Evolutionary conservation across 306 rosid species (phyloP).

Genomic region (Oemleria cerasiformis): DNA sequence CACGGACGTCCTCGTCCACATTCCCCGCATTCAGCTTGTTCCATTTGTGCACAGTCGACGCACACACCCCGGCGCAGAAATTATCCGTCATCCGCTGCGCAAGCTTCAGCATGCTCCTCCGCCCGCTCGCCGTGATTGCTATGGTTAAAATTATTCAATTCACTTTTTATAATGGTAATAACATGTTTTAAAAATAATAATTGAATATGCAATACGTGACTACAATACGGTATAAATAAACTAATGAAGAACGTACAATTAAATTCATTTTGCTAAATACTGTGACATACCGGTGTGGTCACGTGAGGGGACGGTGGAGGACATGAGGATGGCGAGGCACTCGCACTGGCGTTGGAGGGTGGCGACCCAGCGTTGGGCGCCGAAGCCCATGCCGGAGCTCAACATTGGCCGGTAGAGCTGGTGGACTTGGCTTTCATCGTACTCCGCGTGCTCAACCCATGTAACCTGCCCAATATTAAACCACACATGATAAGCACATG

Average conservation of each 20-base stretch:
- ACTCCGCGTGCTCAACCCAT: slow-evolving; percentile 96
- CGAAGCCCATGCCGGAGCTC: slow-evolving; percentile 88
- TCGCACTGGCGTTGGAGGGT: slow-evolving; percentile 89
- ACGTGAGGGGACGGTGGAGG: slow-evolving; percentile 54
- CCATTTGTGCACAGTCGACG: slow-evolving; percentile 92
- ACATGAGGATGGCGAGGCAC: slow-evolving; percentile 86
- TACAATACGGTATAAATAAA: no score
- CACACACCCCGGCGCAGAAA: slow-evolving; percentile 95
- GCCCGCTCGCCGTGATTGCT: slow-evolving; percentile 62
- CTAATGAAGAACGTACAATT: no score
- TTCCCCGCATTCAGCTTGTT: slow-evolving; percentile 71
- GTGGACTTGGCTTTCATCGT: slow-evolving; percentile 82
- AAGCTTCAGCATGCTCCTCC: slow-evolving; percentile 92
- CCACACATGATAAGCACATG: no score
- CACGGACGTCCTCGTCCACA: slow-evolving; percentile 82
- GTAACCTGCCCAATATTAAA: slow-evolving; percentile 53
- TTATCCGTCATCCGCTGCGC: slow-evolving; percentile 95
- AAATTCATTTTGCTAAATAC: no score
- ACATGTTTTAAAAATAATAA: no score
- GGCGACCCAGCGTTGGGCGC: slow-evolving; percentile 87
- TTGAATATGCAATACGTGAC: no score
- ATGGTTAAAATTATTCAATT: slow-evolving; percentile 11
- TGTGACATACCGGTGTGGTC: slow-evolving; percentile 55
- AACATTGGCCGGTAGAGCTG: slow-evolving; percentile 68
- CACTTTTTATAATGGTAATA: no score